A percentile compares a stretch with the other conserved stretches of the same genome.
Conservation (phyloP, 345 rosid genomes). For the Boechera stricta region DNA sequence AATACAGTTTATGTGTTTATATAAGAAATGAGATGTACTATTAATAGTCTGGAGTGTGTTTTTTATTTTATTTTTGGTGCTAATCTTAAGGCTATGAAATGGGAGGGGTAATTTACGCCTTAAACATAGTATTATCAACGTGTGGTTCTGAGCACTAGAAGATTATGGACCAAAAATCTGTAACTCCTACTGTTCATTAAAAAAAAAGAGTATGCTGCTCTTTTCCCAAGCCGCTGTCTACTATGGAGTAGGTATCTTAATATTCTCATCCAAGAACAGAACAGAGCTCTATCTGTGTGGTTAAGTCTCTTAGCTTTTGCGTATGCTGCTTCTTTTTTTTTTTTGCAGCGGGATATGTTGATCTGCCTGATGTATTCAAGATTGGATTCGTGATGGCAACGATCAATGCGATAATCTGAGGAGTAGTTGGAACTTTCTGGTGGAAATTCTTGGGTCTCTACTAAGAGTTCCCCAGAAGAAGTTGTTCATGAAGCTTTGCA, state of each 20-base stretch:
- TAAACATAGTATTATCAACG: no score
- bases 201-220: no score
- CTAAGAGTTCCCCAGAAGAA: slow-evolving; percentile 43
- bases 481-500: slow-evolving; percentile 14
- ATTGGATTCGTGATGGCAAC: slow-evolving; percentile 82
- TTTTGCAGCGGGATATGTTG: slow-evolving; percentile 83
- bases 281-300: neutral
- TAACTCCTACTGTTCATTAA: no score
- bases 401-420: slow-evolving; percentile 79
- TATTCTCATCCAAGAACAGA: neutral
- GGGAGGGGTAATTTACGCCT: no score
- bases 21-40: no score
- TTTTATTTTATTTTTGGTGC: no score
- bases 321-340: neutral
- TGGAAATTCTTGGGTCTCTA: slow-evolving; percentile 98
- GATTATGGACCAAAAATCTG: no score
- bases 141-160: no score
- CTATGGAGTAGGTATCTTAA: slow-evolving; percentile 75
- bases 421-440: slow-evolving; percentile 85
- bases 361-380: slow-evolving; percentile 86
- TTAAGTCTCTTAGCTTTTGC: neutral
- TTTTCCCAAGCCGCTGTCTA: slow-evolving; percentile 83
- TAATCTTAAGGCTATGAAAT: no score
- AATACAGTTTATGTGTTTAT: no score
- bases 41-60: no score